phyloP scores from a whole-genome alignment of 305 asterid genomes.

The Fraxinus sp. region DNA sequence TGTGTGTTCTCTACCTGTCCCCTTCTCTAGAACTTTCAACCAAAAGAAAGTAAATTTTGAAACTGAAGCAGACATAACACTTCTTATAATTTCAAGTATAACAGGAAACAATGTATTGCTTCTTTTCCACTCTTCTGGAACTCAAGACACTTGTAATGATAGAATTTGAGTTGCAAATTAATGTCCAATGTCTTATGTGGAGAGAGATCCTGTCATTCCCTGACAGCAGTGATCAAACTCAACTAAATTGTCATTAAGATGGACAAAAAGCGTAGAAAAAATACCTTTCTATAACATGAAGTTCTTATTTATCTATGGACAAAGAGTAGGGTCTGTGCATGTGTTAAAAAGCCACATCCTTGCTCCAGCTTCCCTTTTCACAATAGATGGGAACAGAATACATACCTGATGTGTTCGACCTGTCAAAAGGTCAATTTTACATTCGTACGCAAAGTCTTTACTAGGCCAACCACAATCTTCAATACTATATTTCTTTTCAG shows the following conservation, averaged over 20 bases:
- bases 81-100: not conserved
- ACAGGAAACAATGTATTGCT: not conserved
- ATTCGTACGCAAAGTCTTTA: slow-evolving; percentile 77
- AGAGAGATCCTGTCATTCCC: not conserved
- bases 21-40: not conserved
- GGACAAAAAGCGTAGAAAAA: not conserved
- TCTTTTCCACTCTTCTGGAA: not conserved
- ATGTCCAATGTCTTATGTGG: not conserved
- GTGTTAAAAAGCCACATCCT: not conserved
- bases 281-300: not conserved
- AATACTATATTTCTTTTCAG: slow-evolving; percentile 42
- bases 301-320: not conserved
- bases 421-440: slow-evolving; percentile 76
- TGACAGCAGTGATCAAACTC: not conserved
- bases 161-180: not conserved
- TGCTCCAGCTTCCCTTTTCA: not conserved
- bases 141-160: not conserved
- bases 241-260: not conserved
- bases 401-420: slow-evolving; percentile 94
- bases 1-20: not conserved
- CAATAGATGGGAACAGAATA: not conserved
- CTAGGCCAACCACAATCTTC: slow-evolving; percentile 76
- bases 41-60: not conserved
- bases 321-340: not conserved
- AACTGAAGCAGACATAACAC: not conserved